These are phyloP conservation scores for Cercospora janseana DNA, from an alignment of 2,329 filamentous ascomycete species.

Conservation along the genomic window DNA sequence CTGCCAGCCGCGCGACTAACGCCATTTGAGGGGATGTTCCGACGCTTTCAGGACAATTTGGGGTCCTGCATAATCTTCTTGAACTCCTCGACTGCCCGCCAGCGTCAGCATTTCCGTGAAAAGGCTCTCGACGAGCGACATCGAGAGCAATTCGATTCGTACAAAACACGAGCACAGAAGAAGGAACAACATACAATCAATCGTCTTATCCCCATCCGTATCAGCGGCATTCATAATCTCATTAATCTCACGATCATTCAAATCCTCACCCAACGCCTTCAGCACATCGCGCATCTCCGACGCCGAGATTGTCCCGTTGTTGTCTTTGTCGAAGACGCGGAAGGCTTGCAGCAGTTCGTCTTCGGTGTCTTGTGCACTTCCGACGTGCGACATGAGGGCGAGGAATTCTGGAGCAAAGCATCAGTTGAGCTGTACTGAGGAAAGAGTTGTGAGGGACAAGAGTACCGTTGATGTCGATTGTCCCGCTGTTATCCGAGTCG, in stretches of 20 bases:
- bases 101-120: not conserved
- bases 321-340: constrained; percentile 22
- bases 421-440: not conserved
- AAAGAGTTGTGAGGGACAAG: not conserved
- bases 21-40: too few relatives aligned
- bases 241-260: constrained; percentile 21
- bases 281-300: constrained; percentile 21
- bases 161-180: not conserved
- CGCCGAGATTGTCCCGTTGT: constrained; percentile 19
- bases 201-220: constrained; percentile 21
- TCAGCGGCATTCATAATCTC: constrained; percentile 23
- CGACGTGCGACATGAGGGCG: constrained; percentile 21
- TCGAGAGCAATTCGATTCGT: not conserved
- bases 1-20: too few relatives aligned
- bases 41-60: constrained; percentile 3
- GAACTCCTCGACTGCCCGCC: constrained; percentile 18
- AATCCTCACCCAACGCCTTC: constrained; percentile 21
- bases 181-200: constrained; percentile 17
- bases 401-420: constrained; percentile 17
- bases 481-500: constrained; percentile 20
- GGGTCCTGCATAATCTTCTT: constrained; percentile 24
- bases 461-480: constrained; percentile 21
- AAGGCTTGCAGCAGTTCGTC: constrained; percentile 21
- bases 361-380: constrained; percentile 17
- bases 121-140: not conserved